These are phyloP conservation scores for Westerdykella aurantiaca DNA, from an alignment of 2,329 filamentous ascomycete genomes.

Conservation along the genomic window DNA sequence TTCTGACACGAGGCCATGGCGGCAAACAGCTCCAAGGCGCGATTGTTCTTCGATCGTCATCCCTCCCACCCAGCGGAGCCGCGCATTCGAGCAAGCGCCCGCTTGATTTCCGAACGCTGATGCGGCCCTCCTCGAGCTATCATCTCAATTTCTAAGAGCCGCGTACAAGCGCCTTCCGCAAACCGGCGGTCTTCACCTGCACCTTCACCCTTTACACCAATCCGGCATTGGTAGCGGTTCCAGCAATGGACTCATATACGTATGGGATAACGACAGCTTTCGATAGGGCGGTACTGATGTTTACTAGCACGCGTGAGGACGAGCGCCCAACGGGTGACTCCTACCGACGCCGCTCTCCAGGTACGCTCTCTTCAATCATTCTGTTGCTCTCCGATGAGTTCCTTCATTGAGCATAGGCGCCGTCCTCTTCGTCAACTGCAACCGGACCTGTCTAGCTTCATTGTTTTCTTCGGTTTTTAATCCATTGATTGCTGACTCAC, in stretches of 20 bases:
- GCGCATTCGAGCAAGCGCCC: conserved; percentile 13
- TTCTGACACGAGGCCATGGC: conserved; percentile 38
- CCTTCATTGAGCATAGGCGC: not conserved
- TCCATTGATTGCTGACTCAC: not conserved
- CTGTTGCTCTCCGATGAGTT: too few relatives aligned
- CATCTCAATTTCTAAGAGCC: conserved; percentile 9
- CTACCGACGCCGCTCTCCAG: conserved; percentile 60
- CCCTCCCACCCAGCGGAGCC: conserved; percentile 21
- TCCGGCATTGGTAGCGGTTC: conserved; percentile 2
- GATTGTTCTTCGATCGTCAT: conserved; percentile 24
- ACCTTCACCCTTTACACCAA: conserved; percentile 2
- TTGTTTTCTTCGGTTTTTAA: not conserved
- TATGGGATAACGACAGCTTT: conserved; percentile 14
- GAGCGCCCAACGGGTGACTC: conserved; percentile 47
- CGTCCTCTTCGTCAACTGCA: not conserved
- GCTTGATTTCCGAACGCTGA: conserved; percentile 11
- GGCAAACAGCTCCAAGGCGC: conserved; percentile 38
- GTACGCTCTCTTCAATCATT: conserved; percentile 46
- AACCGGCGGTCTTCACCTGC: too few relatives aligned
- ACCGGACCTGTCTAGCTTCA: not conserved
- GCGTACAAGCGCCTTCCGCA: too few relatives aligned
- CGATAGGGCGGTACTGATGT: conserved; percentile 11
- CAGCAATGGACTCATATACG: conserved; percentile 36
- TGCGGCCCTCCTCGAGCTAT: conserved; percentile 13
- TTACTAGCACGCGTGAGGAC: conserved; percentile 43